A percentile compares a stretch with the other conserved stretches of the same genome.
These are phyloP conservation scores for Fragaria ananassa DNA, from an alignment of 306 rosid species.

Conservation along the genomic window DNA sequence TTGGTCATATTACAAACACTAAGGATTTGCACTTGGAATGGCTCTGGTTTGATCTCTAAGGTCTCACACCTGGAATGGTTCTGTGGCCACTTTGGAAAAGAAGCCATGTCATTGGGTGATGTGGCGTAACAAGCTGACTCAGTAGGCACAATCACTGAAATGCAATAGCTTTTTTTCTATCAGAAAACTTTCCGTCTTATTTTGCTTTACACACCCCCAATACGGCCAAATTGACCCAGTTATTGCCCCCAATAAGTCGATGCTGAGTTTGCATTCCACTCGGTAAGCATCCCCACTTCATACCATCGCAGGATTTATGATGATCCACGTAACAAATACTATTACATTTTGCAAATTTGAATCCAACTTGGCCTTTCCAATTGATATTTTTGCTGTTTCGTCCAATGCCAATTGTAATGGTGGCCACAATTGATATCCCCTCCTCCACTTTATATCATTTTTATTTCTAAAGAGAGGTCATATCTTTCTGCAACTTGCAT, in stretches of 20 bases:
- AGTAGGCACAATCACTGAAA: constrained; percentile 36
- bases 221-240: constrained; percentile 57
- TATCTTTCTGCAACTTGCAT: constrained; percentile 30
- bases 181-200: constrained; percentile 27
- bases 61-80: constrained; percentile 24
- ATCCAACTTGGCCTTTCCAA: constrained; percentile 7
- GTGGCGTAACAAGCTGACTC: constrained; percentile 49
- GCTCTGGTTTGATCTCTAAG: constrained; percentile 10
- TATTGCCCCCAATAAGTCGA: constrained; percentile 50
- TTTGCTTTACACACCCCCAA: constrained; percentile 28
- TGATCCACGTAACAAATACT: constrained; percentile 30
- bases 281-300: constrained; percentile 45
- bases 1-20: neutral
- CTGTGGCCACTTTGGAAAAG: constrained; percentile 16
- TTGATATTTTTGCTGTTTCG: constrained; percentile 11
- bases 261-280: constrained; percentile 92
- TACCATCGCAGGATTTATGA: constrained; percentile 38
- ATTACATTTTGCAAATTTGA: constrained; percentile 8
- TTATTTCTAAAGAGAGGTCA: constrained; percentile 11
- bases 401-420: constrained; percentile 28
- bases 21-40: constrained; percentile 15
- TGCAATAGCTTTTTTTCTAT: constrained; percentile 25
- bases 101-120: constrained; percentile 40
- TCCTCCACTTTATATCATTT: neutral
- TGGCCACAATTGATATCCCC: constrained; percentile 15